phyloP scores from a whole-genome alignment of 495 filamentous ascomycete species.

The Xylaria longipes region DNA sequence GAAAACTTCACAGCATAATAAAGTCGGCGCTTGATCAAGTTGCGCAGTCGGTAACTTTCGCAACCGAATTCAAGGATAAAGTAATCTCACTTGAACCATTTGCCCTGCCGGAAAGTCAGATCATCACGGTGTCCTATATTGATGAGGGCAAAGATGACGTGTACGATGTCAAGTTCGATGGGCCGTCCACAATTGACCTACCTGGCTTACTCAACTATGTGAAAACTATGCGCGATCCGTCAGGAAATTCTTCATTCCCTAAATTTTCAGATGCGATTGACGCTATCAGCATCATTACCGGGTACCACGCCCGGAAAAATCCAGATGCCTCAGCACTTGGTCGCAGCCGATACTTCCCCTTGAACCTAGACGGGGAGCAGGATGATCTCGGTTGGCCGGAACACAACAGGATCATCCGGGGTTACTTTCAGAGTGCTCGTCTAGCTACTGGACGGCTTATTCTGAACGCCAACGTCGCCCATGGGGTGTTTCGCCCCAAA shows the following conservation, averaged over 20 bases:
- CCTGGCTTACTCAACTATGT: constrained; percentile 60
- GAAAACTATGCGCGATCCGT: constrained; percentile 46
- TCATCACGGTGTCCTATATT: constrained; percentile 49
- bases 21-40: constrained; percentile 51
- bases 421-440: constrained; percentile 72
- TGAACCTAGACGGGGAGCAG: constrained; percentile 34
- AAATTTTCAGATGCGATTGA: constrained; percentile 51
- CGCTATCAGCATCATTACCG: constrained; percentile 57
- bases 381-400: constrained; percentile 29
- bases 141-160: constrained; percentile 52
- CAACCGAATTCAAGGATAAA: constrained; percentile 65
- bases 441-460: constrained; percentile 68
- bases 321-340: constrained; percentile 43
- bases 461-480: constrained; percentile 64
- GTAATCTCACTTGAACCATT: constrained; percentile 53
- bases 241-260: constrained; percentile 48
- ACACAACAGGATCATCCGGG: constrained; percentile 57
- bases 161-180: constrained; percentile 54
- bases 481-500: constrained; percentile 52
- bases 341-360: constrained; percentile 51
- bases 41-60: constrained; percentile 40
- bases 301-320: constrained; percentile 46
- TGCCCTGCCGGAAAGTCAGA: constrained; percentile 37
- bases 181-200: constrained; percentile 49
- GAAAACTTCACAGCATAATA: constrained; percentile 62